Conservation (phyloP, 1,139 yeast genomes). For the Maudiozyma humilis region DNA sequence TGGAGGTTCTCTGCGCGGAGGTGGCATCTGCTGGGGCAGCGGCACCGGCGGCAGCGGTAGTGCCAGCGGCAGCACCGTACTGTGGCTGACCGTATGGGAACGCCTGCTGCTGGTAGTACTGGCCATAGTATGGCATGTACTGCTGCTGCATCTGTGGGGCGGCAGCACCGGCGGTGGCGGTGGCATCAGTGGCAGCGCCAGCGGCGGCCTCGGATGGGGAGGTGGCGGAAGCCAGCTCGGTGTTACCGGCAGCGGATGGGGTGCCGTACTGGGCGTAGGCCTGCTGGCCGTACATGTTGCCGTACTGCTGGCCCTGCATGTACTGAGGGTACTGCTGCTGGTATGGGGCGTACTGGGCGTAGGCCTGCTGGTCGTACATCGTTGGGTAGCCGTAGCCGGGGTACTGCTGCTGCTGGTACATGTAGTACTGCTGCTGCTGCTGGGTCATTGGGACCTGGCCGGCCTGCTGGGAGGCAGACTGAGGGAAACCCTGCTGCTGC, state of each 20-base stretch:
- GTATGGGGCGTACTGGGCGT: slow-evolving; percentile 20
- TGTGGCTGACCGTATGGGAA: slow-evolving; percentile 31
- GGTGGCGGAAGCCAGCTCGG: slow-evolving; percentile 17
- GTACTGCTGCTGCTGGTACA: slow-evolving; percentile 31
- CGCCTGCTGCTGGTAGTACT: slow-evolving; percentile 28
- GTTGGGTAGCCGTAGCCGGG: slow-evolving; percentile 34
- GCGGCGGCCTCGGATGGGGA: slow-evolving; percentile 12
- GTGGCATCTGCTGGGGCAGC: slow-evolving; percentile 20
- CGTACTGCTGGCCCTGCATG: slow-evolving; percentile 11
- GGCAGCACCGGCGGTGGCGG: slow-evolving; percentile 4
- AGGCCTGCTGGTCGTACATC: slow-evolving; percentile 28
- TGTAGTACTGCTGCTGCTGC: slow-evolving; percentile 25
- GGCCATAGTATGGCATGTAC: slow-evolving; percentile 28
- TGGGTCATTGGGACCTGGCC: slow-evolving; percentile 7
- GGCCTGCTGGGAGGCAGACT: slow-evolving; percentile 6
- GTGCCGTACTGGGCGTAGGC: slow-evolving; percentile 14
- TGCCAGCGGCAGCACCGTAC: slow-evolving; percentile 23
- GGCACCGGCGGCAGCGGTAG: slow-evolving; percentile 19
- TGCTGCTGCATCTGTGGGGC: slow-evolving; percentile 12
- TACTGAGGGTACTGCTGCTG: slow-evolving; percentile 15
- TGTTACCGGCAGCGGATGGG: slow-evolving; percentile 20
- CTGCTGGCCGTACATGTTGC: neutral
- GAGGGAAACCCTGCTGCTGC: neutral
- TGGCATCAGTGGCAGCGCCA: neutral
- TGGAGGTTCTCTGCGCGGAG: slow-evolving; percentile 9